Evolutionary conservation across 495 filamentous ascomycete genomes (phyloP), one percentile per base, ranked within the genome.

Genomic region (Penicillium malachiteum): DNA sequence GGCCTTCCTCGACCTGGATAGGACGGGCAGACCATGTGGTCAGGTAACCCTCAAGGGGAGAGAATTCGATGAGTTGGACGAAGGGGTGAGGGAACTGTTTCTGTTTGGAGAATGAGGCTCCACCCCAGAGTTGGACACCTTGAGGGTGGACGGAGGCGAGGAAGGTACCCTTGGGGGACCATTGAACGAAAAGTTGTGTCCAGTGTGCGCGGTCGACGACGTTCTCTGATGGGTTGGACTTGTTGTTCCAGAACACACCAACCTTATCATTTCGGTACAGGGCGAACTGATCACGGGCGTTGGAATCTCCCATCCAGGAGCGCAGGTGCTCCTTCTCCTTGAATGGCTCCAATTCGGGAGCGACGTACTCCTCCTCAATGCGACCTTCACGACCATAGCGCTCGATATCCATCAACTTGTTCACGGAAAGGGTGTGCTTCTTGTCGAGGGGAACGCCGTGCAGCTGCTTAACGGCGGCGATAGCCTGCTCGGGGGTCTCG

Each of bases 371-470:
- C 64, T 98, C 94, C 50, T 95, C 86, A 63, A 98, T 83, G 33
- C 91, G 85, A 58, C 95, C 94, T 75, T 97, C 93, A 13, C 91
- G 84, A 30, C 94, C 94, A 73, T 92, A 98, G 55, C 93, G 87
- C 60, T 97, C 94, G 62, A 98, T 90, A 72, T 98, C 94, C 65
- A 93, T 96, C 67, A 98, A 78, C 75, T 98, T 98, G 83, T 98
- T 98, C 65, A 97, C 92, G 57, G 84, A 81, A 56, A 98, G 83
- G 17, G 88, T 96, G 80, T 98, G 91, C 77, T 84, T 96, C 80
- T 90, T 96, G 78, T 98, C 94, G 65, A 97, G 86, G 21, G 92
- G 81, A 14, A 87, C 82, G 56, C 81, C 83, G 66, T 97, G 85
- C 52, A 98, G 85, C 56, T 85, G 80, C 71, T 96, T 91, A 62